phyloP scores from a whole-genome alignment of 2,329 filamentous ascomycete genomes.

The Sarocladium oryzae region DNA sequence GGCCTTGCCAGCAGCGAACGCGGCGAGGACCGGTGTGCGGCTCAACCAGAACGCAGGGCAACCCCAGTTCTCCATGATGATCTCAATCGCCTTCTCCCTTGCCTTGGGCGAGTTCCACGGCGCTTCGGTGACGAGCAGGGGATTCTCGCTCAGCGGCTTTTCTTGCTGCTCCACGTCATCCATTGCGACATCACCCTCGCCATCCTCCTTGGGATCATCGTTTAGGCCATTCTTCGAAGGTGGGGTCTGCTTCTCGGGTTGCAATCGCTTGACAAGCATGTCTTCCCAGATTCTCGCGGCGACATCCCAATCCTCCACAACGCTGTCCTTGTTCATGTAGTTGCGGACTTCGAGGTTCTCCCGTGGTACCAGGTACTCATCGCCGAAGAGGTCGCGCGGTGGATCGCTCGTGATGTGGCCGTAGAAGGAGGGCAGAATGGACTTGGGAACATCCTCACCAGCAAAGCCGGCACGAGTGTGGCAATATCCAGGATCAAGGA shows the following conservation, averaged over 20 bases:
- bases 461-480: slow-evolving; percentile 91
- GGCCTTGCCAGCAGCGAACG: slow-evolving; percentile 88
- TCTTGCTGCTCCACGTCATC: slow-evolving; percentile 55
- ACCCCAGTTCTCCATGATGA: slow-evolving; percentile 96
- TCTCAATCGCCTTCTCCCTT: slow-evolving; percentile 89
- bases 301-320: slow-evolving; percentile 95
- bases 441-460: slow-evolving; percentile 95
- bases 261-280: slow-evolving; percentile 81
- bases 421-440: slow-evolving; percentile 86
- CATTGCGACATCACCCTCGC: slow-evolving; percentile 55
- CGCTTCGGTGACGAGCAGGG: slow-evolving; percentile 87
- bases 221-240: slow-evolving; percentile 75
- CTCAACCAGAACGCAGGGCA: slow-evolving; percentile 92
- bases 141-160: slow-evolving; percentile 81
- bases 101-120: slow-evolving; percentile 86
- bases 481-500: slow-evolving; percentile 91
- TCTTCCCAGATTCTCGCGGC: slow-evolving; percentile 89
- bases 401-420: slow-evolving; percentile 46
- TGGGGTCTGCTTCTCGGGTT: slow-evolving; percentile 63
- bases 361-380: slow-evolving; percentile 78
- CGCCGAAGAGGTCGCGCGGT: slow-evolving; percentile 68
- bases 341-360: slow-evolving; percentile 78
- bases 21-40: slow-evolving; percentile 79
- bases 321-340: slow-evolving; percentile 81
- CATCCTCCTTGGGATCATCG: slow-evolving; percentile 55